Conservation (phyloP, 2,329 filamentous ascomycete species). For the Fulvia fulva region DNA sequence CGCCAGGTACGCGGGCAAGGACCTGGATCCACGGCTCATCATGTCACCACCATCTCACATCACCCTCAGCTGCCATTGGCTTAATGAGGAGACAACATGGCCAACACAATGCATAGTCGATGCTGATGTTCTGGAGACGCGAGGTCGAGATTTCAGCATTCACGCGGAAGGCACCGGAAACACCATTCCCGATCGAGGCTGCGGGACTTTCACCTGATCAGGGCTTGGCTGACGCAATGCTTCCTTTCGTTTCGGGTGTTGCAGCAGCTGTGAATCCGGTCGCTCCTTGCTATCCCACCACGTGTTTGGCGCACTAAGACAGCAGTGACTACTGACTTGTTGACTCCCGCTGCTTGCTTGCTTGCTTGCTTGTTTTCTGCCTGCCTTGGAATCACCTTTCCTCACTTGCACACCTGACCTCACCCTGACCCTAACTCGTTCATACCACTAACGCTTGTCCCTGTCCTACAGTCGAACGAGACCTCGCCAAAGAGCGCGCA, state of each 20-base stretch:
- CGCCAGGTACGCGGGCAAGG: too few species aligned
- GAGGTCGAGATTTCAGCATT: background rate
- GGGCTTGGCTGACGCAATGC: slow-evolving; percentile 3
- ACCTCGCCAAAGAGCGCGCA: background rate
- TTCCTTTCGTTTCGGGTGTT: too few species aligned
- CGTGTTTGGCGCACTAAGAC: background rate
- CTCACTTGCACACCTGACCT: background rate
- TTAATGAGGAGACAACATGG: background rate
- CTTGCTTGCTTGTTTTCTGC: background rate
- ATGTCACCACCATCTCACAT: too few species aligned
- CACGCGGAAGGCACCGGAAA: background rate
- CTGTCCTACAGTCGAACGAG: background rate
- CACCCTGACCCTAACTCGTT: background rate
- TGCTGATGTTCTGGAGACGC: background rate
- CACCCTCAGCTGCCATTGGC: background rate
- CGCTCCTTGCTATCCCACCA: background rate
- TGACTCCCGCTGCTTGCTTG: background rate
- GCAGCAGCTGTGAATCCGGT: background rate
- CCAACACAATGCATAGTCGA: background rate
- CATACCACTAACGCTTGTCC: background rate
- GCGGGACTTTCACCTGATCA: background rate
- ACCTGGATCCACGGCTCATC: too few species aligned
- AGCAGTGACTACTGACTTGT: background rate
- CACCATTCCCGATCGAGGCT: background rate
- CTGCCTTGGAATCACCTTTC: background rate